Conservation (phyloP, 306 rosid species). For the Cucurbita pepo region DNA sequence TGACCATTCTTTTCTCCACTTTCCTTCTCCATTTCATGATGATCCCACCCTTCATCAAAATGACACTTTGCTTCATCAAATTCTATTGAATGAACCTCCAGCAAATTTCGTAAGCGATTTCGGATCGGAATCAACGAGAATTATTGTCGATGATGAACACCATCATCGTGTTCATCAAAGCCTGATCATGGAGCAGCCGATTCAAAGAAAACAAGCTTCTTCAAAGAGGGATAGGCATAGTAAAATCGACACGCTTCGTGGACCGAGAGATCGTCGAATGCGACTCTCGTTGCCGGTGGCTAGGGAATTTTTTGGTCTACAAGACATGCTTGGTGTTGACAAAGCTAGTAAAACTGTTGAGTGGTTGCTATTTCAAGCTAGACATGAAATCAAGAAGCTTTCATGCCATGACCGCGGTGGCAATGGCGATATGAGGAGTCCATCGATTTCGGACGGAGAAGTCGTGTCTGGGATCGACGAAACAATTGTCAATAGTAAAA, state of each 20-base stretch:
- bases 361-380: conserved; percentile 58
- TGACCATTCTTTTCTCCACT: conserved; percentile 27
- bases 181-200: neutral
- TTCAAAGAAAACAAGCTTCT: conserved; percentile 9
- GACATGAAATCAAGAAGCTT: conserved; percentile 42
- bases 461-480: conserved; percentile 33
- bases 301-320: conserved; percentile 58
- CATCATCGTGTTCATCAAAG: neutral
- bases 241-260: conserved; percentile 58
- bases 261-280: conserved; percentile 83
- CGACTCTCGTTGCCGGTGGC: conserved; percentile 70
- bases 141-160: neutral
- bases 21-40: conserved; percentile 42
- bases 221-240: conserved; percentile 78
- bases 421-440: conserved; percentile 14
- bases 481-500: neutral
- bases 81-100: neutral
- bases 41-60: neutral
- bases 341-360: conserved; percentile 89
- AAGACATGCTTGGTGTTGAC: conserved; percentile 70
- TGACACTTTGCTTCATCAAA: neutral
- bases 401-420: neutral
- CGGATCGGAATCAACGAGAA: neutral
- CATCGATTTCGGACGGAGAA: conserved; percentile 56
- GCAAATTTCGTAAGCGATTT: neutral